These are phyloP conservation scores for Themeda triandra DNA, from an alignment of 176 grass and related monocot genomes.

Conservation along the genomic window DNA sequence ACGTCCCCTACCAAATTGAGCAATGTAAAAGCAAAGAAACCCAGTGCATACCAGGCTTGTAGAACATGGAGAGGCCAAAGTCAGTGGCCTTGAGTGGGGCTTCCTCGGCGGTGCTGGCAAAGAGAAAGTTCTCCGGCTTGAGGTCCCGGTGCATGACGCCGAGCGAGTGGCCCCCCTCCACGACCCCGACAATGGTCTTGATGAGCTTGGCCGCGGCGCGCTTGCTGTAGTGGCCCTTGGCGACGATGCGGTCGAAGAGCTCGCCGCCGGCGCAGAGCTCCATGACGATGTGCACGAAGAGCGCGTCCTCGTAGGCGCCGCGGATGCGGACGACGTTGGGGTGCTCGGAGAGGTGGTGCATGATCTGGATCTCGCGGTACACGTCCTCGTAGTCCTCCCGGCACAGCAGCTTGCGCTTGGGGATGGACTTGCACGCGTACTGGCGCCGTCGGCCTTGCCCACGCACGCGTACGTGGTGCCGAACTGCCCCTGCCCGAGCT, in stretches of 20 bases:
- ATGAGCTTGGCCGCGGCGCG: constrained; percentile 73
- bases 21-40: constrained; percentile 8
- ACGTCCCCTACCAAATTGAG: not conserved
- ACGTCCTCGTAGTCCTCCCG: constrained; percentile 91
- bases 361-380: constrained; percentile 98
- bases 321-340: constrained; percentile 82
- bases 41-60: constrained; percentile 52
- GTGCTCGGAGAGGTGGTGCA: constrained; percentile 95
- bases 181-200: constrained; percentile 77
- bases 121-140: constrained; percentile 98
- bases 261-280: constrained; percentile 92
- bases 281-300: constrained; percentile 98
- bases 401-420: constrained; percentile 93
- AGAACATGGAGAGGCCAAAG: constrained; percentile 94
- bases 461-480: constrained; percentile 88
- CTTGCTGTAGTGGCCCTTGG: constrained; percentile 92
- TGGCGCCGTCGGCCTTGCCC: constrained; percentile 62
- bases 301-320: constrained; percentile 81
- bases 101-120: constrained; percentile 65
- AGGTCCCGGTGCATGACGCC: constrained; percentile 98
- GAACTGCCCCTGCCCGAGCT: too few species aligned
- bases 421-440: constrained; percentile 96
- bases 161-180: constrained; percentile 94
- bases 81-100: constrained; percentile 92
- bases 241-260: constrained; percentile 91